Conservation (phyloP, 192 early-diverging fungal species). For the Linderina pennispora region DNA sequence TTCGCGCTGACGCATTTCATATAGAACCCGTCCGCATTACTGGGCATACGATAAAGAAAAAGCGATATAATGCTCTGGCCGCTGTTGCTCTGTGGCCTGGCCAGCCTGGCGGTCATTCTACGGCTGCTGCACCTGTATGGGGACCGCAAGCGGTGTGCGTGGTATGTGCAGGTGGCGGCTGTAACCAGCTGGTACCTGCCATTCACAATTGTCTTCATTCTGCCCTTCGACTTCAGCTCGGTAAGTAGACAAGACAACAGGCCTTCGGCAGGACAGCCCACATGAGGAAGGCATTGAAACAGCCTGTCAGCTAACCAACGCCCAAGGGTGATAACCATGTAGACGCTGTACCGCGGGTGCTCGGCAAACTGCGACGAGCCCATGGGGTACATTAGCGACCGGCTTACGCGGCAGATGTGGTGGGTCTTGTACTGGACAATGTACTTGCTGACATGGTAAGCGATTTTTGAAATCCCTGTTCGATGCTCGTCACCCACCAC, state of each 20-base stretch:
- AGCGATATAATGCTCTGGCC: constrained; percentile 50
- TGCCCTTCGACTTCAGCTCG: constrained; percentile 86
- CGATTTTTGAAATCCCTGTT: constrained; percentile 5
- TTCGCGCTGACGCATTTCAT: no score
- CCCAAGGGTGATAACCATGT: no score
- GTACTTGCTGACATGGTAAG: constrained; percentile 79
- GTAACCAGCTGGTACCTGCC: constrained; percentile 85
- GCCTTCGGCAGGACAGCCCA: no score
- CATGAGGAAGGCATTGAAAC: no score
- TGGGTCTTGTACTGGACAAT: constrained; percentile 83
- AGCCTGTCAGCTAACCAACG: no score
- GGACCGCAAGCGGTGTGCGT: constrained; percentile 63
- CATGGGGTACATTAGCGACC: constrained; percentile 61
- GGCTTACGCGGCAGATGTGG: constrained; percentile 77
- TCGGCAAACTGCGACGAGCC: constrained; percentile 66
- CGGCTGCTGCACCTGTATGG: constrained; percentile 72
- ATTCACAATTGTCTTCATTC: constrained; percentile 83
- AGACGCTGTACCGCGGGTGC: constrained; percentile 68
- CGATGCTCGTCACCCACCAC: no score
- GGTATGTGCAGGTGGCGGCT: constrained; percentile 75
- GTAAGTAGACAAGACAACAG: constrained; percentile 39
- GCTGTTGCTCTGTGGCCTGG: constrained; percentile 43
- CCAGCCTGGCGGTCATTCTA: constrained; percentile 49
- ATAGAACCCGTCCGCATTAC: no score
- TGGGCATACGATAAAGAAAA: no score